Evolutionary conservation across 495 filamentous ascomycete genomes (phyloP).

Genomic region (Lineolata rhizophorae): DNA sequence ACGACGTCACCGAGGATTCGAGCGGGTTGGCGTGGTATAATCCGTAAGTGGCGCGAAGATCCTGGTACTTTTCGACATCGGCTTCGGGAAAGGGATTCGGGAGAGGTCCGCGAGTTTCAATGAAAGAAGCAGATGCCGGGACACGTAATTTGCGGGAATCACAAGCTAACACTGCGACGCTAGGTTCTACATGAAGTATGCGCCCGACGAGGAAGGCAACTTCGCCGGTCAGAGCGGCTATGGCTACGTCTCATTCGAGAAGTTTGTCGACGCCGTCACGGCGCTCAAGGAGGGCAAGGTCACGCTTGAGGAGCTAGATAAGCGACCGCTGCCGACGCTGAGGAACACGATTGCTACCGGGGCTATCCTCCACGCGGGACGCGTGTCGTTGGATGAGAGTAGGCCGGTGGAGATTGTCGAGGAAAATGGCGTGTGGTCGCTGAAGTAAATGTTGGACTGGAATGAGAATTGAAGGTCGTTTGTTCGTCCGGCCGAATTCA

Average conservation of each 20-base stretch:
- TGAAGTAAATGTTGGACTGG: too few species aligned
- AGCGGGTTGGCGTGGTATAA: constrained; percentile 63
- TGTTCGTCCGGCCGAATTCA: too few species aligned
- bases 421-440: constrained; percentile 39
- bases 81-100: too few species aligned
- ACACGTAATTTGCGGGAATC: too few species aligned
- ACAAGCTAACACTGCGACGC: too few species aligned
- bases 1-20: constrained; percentile 74
- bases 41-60: constrained; percentile 22
- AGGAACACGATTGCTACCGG: constrained; percentile 78
- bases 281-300: constrained; percentile 49
- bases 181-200: constrained; percentile 98
- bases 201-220: constrained; percentile 86
- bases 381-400: constrained; percentile 59
- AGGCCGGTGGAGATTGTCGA: constrained; percentile 50
- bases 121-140: too few species aligned
- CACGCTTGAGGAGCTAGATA: constrained; percentile 53
- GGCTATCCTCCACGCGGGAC: constrained; percentile 73
- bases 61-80: background rate
- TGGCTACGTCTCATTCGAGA: constrained; percentile 85
- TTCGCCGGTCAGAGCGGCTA: constrained; percentile 83
- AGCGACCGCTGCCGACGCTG: constrained; percentile 61
- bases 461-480: too few species aligned
- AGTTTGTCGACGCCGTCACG: constrained; percentile 76
- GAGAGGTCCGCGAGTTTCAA: too few species aligned